Evolutionary conservation across 805 yeast species (phyloP).

Genomic region (Suhomyces faveliae): DNA sequence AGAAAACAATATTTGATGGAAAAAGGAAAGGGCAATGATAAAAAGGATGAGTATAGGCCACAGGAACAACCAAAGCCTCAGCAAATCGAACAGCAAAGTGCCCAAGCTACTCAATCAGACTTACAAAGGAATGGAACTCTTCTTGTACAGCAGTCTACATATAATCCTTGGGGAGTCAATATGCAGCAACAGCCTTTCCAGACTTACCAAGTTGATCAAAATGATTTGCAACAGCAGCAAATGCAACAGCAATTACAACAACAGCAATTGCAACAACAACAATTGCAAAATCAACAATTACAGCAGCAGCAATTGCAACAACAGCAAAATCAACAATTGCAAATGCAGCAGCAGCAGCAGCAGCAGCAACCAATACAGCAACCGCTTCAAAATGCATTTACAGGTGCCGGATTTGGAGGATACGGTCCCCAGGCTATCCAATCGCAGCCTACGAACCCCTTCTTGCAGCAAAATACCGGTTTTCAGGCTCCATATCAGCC

Average conservation of each 20-base stretch:
- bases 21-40: conserved; percentile 42
- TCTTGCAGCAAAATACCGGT: conserved; percentile 8
- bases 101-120: conserved; percentile 1
- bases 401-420: conserved; percentile 64
- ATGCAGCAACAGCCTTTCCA: conserved; percentile 16
- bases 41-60: conserved; percentile 2
- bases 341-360: conserved; percentile 9
- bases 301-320: conserved; percentile 15
- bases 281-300: conserved; percentile 16
- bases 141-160: conserved; percentile 37
- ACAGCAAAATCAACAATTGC: conserved; percentile 10
- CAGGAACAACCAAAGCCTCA: conserved; percentile 3
- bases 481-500: conserved; percentile 18
- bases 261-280: conserved; percentile 8
- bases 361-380: conserved; percentile 9
- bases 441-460: conserved; percentile 9
- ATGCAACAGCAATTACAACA: conserved; percentile 16
- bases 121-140: conserved; percentile 24
- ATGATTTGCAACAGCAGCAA: conserved; percentile 26
- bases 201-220: conserved; percentile 10
- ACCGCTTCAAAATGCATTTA: conserved; percentile 26
- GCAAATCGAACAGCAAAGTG: conserved; percentile 1
- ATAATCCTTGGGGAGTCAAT: conserved; percentile 40
- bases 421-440: conserved; percentile 29
- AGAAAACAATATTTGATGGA: conserved; percentile 76